Conservation (phyloP, 768 basidiomycete species). For the Leccinum broughii region DNA sequence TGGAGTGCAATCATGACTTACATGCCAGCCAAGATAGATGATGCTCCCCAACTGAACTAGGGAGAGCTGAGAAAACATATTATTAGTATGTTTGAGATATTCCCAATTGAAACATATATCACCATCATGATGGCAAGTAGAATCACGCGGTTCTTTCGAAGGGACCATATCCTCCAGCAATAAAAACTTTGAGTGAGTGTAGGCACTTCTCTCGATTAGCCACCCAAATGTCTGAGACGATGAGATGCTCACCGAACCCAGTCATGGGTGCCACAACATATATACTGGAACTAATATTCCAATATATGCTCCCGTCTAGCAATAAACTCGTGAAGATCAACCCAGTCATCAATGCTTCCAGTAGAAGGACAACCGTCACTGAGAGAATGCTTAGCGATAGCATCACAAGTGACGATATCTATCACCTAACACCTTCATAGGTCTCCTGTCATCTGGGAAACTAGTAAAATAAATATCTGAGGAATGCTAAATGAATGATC, state of each 20-base stretch:
- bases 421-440: background rate
- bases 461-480: background rate
- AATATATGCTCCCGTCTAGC: fast-evolving
- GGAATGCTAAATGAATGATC: background rate
- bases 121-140: slow-evolving; percentile 21
- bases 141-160: slow-evolving; percentile 1
- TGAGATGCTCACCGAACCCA: background rate
- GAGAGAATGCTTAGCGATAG: background rate
- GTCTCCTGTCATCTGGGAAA: background rate
- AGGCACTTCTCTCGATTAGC: background rate
- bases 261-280: background rate
- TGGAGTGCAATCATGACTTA: background rate
- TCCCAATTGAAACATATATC: background rate
- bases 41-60: slow-evolving; percentile 21
- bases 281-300: fast-evolving
- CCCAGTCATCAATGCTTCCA: background rate
- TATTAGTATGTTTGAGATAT: background rate
- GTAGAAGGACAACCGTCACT: background rate
- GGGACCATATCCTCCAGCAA: slow-evolving; percentile 24
- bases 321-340: background rate
- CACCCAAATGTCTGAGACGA: background rate
- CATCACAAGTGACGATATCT: background rate
- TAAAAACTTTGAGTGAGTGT: slow-evolving; percentile 17
- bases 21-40: background rate
- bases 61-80: slow-evolving; percentile 14